Conservation (phyloP, 2,329 filamentous ascomycete genomes). For the Diaporthe citrichinensis region DNA sequence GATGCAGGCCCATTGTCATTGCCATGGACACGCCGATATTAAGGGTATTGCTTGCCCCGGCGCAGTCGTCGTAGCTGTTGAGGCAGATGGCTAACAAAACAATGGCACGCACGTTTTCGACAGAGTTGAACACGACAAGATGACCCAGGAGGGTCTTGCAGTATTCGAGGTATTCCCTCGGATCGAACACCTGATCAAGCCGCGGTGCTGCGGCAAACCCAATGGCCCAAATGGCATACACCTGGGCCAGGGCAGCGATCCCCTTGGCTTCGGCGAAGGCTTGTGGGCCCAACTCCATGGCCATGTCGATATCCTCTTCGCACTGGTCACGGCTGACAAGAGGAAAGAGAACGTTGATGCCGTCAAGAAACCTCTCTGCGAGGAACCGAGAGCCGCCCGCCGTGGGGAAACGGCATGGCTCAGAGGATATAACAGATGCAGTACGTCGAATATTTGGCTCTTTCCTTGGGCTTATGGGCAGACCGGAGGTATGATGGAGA, state of each 20-base stretch:
- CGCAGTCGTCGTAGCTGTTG: not conserved
- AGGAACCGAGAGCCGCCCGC: not conserved
- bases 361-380: not conserved
- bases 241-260: not conserved
- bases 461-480: not conserved
- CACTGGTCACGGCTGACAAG: not conserved
- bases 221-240: not conserved
- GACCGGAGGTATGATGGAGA: not conserved
- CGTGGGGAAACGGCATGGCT: not conserved
- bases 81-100: not conserved
- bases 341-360: not conserved
- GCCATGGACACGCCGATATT: conserved; percentile 1
- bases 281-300: not conserved
- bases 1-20: not conserved
- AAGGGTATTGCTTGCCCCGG: not conserved
- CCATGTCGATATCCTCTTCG: not conserved
- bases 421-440: not conserved
- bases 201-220: not conserved
- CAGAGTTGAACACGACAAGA: not conserved
- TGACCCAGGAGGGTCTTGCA: not conserved
- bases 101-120: conserved; percentile 5
- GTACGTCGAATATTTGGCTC: not conserved
- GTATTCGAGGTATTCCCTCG: not conserved
- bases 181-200: not conserved
- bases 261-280: not conserved